Evolutionary conservation across 345 rosid species (phyloP), one percentile per base, ranked within the genome.

Genomic region (Viola odorata): DNA sequence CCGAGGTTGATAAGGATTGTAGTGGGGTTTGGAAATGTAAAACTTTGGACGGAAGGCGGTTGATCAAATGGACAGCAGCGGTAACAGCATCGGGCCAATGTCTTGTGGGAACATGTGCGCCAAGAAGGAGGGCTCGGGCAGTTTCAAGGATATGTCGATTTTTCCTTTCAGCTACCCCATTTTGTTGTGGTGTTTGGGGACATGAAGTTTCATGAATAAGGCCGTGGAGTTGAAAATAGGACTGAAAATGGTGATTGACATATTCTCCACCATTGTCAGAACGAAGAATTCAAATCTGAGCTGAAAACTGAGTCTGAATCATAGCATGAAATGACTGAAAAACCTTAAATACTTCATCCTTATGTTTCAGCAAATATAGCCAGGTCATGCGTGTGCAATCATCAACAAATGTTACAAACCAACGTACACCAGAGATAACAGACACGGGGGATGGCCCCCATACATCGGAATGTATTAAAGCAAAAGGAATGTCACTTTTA

Each of bases 371-470:
- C 16, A 61, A 8, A 10, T 49, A 61, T 8, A 61, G 10, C 37
- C 55, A 61, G 1, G 37, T 47, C 55, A 61, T 62, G 11, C 16
- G 6, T 4, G 57, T 52, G 38, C 14, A 54, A 1, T 53, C 59
- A 63, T 63, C 67, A n/a, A 51, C 17, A 51, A 62, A 62, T 0
- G 8, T 40, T 10, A 15, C 66, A 62, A 51, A 39, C 56, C 41
- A 52, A 0, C 17, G 0, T 37, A 41, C 1, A 1, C 56, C 14
- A n/a, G n/a, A 5, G 1, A n/a, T 4, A 5, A 1, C 13, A 7
- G 38, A 3, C 3, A 39, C 13, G 0, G 39, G 40, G 9, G 58
- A 16, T 0, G 58, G 53, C 8, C 23, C 66, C 53, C 50, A 40
- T 0, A 51, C 66, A 14, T 62, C 50, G 11, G 40, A 5, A 13